phyloP scores from a whole-genome alignment of 345 rosid species.

The Eucalyptus cladocalyx region DNA sequence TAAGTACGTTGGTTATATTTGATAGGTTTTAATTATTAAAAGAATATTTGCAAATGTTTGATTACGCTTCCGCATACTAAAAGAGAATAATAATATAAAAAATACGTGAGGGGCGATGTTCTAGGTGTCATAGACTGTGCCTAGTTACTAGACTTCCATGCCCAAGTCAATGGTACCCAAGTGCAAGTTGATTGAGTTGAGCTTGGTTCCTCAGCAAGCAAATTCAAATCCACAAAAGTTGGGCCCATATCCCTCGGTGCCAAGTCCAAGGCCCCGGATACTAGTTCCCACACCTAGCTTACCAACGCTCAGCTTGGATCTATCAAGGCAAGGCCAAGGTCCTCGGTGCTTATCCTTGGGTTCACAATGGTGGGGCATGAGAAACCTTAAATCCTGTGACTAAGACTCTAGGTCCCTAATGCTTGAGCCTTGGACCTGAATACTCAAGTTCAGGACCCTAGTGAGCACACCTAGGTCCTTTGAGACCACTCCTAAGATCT shows the following conservation, averaged over 20 bases:
- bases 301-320: not conserved
- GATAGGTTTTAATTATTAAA: too few relatives aligned
- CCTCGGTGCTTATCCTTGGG: not conserved
- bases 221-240: too few relatives aligned
- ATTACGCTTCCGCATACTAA: too few relatives aligned
- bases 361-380: rapidly evolving
- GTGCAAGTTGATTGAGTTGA: not conserved
- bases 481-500: not conserved
- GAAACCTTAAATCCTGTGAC: not conserved
- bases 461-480: not conserved
- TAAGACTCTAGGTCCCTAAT: not conserved
- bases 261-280: not conserved
- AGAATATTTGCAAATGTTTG: too few relatives aligned
- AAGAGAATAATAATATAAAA: too few relatives aligned
- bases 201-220: not conserved
- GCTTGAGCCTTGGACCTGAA: not conserved
- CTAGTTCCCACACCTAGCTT: not conserved
- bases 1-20: too few relatives aligned
- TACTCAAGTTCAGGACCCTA: not conserved
- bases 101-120: too few relatives aligned
- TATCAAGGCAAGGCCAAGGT: not conserved
- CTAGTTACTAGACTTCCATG: not conserved
- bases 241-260: not conserved
- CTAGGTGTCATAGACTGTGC: too few relatives aligned
- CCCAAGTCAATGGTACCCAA: not conserved